phyloP scores from a whole-genome alignment of 441 rosid species.

The Croton setiger region DNA sequence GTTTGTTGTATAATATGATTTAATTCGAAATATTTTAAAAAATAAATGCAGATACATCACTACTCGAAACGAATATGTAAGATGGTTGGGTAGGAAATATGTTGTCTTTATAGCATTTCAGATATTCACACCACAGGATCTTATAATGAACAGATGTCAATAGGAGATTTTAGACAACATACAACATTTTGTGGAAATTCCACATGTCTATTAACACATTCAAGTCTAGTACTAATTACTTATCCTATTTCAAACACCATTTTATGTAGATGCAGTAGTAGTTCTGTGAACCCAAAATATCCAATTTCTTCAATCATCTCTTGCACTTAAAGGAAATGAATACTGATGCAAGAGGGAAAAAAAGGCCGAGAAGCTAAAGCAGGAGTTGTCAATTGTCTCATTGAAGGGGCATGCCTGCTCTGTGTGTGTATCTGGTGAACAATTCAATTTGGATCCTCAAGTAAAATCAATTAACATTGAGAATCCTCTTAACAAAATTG shows the following conservation, averaged over 20 bases:
- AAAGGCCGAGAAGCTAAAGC: background rate
- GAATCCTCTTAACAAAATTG: background rate
- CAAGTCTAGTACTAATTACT: background rate
- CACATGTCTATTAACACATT: background rate
- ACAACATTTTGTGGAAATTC: background rate
- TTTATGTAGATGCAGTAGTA: too few species aligned
- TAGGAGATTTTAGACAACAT: background rate
- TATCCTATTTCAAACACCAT: too few species aligned
- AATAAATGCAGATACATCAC: too few species aligned
- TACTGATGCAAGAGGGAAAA: background rate
- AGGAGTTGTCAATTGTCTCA: background rate
- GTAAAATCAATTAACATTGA: conserved; percentile 11
- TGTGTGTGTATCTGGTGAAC: background rate
- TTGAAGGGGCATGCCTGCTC: too few species aligned
- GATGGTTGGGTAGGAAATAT: too few species aligned
- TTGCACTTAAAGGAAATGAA: too few species aligned
- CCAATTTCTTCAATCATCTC: background rate
- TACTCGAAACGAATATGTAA: too few species aligned
- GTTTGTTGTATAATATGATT: too few species aligned
- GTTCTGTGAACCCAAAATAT: background rate
- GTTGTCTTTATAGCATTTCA: too few species aligned
- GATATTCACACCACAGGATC: background rate
- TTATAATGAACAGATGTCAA: background rate
- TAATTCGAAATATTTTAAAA: too few species aligned
- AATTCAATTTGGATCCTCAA: conserved; percentile 9